phyloP scores from a whole-genome alignment of 139 green algal species.

The Chlorella vulgaris region DNA sequence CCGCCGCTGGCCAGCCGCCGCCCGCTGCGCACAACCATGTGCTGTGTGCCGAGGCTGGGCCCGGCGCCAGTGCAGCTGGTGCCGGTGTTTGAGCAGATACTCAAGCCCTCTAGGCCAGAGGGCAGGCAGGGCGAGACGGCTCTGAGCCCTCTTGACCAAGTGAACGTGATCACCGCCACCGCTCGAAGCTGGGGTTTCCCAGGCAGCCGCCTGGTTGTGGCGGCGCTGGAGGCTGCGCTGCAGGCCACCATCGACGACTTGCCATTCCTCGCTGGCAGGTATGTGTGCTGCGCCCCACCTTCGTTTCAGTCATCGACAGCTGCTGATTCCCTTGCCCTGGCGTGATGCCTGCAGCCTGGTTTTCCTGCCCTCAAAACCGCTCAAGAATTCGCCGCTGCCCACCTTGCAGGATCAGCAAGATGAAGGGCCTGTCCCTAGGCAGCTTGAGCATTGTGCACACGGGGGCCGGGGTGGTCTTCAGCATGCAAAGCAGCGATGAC shows the following conservation, averaged over 20 bases:
- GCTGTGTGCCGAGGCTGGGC: no score
- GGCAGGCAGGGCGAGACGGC: neutral
- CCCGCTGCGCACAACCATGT: no score
- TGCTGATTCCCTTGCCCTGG: no score
- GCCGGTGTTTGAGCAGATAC: neutral
- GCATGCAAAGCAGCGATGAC: neutral
- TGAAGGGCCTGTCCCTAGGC: neutral
- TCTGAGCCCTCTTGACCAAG: neutral
- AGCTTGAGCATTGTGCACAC: conserved; percentile 15
- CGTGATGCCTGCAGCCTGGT: no score
- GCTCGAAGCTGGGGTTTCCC: neutral
- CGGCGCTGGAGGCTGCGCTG: neutral
- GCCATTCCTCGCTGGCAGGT: conserved; percentile 20
- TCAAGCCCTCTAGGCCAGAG: neutral
- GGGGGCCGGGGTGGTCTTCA: neutral
- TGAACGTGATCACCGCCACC: neutral
- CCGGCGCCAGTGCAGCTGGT: neutral
- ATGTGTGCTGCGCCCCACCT: neutral
- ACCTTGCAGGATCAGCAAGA: neutral
- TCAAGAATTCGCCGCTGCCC: no score
- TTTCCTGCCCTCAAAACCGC: no score
- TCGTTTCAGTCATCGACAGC: no score
- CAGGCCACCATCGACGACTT: neutral
- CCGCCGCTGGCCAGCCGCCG: no score
- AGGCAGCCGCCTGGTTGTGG: neutral